phyloP scores from a whole-genome alignment of 345 rosid species.

The Salix purpurea region DNA sequence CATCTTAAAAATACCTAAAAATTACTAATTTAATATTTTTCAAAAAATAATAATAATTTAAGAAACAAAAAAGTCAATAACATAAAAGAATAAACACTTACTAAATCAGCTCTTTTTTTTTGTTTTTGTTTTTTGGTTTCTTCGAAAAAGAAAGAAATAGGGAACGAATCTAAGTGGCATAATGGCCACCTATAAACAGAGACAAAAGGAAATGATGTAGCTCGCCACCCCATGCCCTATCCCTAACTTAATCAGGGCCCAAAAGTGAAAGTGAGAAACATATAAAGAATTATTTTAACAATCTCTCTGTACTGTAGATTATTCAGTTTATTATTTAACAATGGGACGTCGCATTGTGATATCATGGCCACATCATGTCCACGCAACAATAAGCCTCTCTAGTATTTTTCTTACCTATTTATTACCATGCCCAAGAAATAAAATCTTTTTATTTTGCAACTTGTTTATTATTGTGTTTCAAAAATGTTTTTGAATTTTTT shows the following conservation, averaged over 20 bases:
- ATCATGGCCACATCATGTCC: conserved; percentile 30
- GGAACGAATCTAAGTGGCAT: conserved; percentile 10
- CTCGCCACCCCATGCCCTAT: conserved; percentile 37
- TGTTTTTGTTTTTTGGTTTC: too few relatives aligned
- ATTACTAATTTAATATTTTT: too few relatives aligned
- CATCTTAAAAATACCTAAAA: too few relatives aligned
- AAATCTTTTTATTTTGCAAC: too few relatives aligned
- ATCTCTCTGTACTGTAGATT: not conserved
- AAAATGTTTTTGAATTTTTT: too few relatives aligned
- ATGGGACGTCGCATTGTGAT: conserved; percentile 25
- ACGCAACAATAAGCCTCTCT: conserved; percentile 16
- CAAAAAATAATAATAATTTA: too few relatives aligned
- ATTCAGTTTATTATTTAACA: conserved; percentile 9
- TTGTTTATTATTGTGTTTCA: not conserved
- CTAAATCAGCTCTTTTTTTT: too few relatives aligned
- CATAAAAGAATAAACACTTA: too few relatives aligned
- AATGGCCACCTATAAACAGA: conserved; percentile 41
- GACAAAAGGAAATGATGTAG: conserved; percentile 64
- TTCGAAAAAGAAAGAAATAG: not conserved
- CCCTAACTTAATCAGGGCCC: conserved; percentile 31
- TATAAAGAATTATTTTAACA: not conserved
- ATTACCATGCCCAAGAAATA: not conserved
- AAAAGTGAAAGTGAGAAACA: conserved; percentile 10
- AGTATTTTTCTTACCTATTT: not conserved
- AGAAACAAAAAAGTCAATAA: too few relatives aligned